Conservation (phyloP, 495 filamentous ascomycete species). For the Pyrenula massariospora region DNA sequence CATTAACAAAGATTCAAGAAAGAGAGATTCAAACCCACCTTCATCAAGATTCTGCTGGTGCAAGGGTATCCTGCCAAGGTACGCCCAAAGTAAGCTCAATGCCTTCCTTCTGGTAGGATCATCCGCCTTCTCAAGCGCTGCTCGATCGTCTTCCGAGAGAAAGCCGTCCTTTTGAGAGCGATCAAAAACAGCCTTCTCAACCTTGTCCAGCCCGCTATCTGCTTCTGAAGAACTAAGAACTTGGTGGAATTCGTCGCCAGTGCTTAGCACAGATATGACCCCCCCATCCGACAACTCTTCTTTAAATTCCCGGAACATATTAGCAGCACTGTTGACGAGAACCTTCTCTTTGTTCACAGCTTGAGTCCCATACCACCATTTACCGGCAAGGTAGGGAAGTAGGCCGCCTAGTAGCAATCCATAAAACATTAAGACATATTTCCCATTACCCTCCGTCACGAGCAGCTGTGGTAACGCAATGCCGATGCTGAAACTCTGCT, state of each 20-base stretch:
- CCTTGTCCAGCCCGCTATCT: constrained; percentile 62
- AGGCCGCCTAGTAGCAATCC: constrained; percentile 75
- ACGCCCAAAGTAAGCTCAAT: constrained; percentile 87
- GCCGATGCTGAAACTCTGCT: constrained; percentile 95
- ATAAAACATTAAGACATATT: constrained; percentile 89
- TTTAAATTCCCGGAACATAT: constrained; percentile 83
- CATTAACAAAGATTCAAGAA: background rate
- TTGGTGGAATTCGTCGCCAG: constrained; percentile 68
- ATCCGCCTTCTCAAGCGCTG: constrained; percentile 54
- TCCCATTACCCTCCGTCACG: constrained; percentile 83
- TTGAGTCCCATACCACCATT: constrained; percentile 98
- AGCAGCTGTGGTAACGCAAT: constrained; percentile 93
- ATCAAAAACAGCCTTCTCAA: constrained; percentile 62
- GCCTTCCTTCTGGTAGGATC: constrained; percentile 72
- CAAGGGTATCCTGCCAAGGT: constrained; percentile 73
- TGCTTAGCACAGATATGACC: constrained; percentile 67
- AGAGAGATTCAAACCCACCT: constrained; percentile 37
- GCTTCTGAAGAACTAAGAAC: constrained; percentile 60
- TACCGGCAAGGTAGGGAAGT: constrained; percentile 85
- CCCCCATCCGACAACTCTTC: constrained; percentile 70
- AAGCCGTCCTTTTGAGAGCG: constrained; percentile 36
- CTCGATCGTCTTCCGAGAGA: constrained; percentile 42
- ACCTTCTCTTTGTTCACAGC: constrained; percentile 84
- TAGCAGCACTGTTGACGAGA: constrained; percentile 80
- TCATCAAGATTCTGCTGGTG: constrained; percentile 60